phyloP scores from a whole-genome alignment of 139 green algal genomes.

The Spirogloea muscicola region DNA sequence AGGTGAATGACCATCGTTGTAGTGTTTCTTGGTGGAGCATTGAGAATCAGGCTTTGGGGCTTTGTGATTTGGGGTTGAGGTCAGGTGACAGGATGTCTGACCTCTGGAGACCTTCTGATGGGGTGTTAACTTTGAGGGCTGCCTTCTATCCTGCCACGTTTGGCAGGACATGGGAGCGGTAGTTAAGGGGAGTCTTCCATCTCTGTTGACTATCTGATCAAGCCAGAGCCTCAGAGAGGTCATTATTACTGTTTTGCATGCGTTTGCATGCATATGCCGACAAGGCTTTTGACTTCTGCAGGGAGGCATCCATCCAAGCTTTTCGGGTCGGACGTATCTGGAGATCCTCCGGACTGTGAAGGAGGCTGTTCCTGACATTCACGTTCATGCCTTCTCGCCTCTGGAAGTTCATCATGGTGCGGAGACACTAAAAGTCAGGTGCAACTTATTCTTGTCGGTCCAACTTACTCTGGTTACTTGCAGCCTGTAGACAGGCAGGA shows the following conservation, averaged over 20 bases:
- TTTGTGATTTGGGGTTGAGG: neutral
- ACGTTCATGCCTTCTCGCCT: slow-evolving; percentile 83
- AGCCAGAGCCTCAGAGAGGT: too few species aligned
- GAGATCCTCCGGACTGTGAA: slow-evolving; percentile 69
- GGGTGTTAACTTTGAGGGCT: neutral
- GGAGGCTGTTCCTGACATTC: slow-evolving; percentile 65
- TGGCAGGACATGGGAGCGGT: neutral
- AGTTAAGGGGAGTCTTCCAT: neutral
- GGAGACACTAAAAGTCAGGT: slow-evolving; percentile 19
- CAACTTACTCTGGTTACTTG: neutral
- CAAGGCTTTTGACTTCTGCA: slow-evolving; percentile 34
- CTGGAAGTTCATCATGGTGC: slow-evolving; percentile 65
- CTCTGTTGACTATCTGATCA: too few species aligned
- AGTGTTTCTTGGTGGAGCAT: neutral
- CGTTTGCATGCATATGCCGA: neutral
- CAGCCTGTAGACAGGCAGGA: too few species aligned
- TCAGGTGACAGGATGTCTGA: neutral
- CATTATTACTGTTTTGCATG: neutral
- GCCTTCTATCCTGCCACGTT: neutral
- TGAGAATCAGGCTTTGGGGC: neutral
- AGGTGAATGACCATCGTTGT: slow-evolving; percentile 6
- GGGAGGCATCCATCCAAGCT: slow-evolving; percentile 86
- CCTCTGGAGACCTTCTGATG: too few species aligned
- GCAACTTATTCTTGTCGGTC: neutral
- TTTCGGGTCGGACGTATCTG: slow-evolving; percentile 78